Evolutionary conservation across 495 filamentous ascomycete species (phyloP).

Genomic region (Penicillium steckii): DNA sequence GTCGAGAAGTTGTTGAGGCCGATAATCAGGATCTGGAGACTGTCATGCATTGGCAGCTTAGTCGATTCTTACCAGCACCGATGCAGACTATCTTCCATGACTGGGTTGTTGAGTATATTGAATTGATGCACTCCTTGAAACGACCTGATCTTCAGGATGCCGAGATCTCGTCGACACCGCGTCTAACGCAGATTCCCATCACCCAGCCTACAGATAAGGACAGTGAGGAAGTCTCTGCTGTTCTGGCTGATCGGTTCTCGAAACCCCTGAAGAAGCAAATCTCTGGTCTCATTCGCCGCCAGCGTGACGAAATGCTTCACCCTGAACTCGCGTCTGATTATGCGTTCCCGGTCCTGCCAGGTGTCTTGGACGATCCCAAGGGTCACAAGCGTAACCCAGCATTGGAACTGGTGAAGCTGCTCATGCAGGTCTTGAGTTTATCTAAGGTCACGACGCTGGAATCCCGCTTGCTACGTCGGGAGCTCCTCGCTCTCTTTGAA

Average conservation of each 20-base stretch:
- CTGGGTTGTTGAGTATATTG: constrained; percentile 92
- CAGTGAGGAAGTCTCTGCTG: constrained; percentile 53
- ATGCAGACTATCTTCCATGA: constrained; percentile 87
- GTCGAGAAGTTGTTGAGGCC: constrained; percentile 74
- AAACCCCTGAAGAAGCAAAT: constrained; percentile 91
- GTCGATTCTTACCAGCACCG: constrained; percentile 75
- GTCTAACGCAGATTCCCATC: constrained; percentile 73
- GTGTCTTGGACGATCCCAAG: constrained; percentile 61
- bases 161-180: constrained; percentile 56
- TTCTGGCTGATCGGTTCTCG: constrained; percentile 75
- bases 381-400: constrained; percentile 68
- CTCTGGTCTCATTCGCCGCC: constrained; percentile 69
- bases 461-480: constrained; percentile 80
- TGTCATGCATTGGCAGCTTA: constrained; percentile 98
- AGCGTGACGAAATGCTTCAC: constrained; percentile 87
- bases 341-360: constrained; percentile 80
- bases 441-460: constrained; percentile 81
- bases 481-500: constrained; percentile 85
- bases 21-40: constrained; percentile 87
- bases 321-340: constrained; percentile 86
- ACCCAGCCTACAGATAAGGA: constrained; percentile 49
- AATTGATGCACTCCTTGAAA: constrained; percentile 88
- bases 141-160: constrained; percentile 51
- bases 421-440: constrained; percentile 87
- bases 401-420: constrained; percentile 83